Conservation (phyloP, 306 rosid genomes). For the Rosa multiflora region DNA sequence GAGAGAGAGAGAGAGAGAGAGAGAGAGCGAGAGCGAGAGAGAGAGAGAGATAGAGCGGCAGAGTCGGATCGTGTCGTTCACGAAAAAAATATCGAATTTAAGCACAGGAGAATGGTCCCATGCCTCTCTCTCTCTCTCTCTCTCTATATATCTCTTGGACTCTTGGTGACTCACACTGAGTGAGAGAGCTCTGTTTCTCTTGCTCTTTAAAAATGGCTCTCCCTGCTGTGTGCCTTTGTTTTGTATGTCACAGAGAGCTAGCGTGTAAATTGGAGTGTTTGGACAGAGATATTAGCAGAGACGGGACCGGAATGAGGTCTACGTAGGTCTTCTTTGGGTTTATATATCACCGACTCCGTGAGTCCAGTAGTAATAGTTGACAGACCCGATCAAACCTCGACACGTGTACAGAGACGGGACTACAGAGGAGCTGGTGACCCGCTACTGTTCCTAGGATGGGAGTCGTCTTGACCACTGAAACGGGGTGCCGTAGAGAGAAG, state of each 20-base stretch:
- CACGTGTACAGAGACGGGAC: not conserved
- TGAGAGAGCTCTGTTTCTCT: slow-evolving; percentile 11
- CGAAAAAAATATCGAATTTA: slow-evolving; percentile 45
- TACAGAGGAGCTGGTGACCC: not conserved
- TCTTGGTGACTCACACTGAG: slow-evolving; percentile 3
- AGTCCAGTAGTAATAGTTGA: not conserved
- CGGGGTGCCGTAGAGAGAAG: not conserved
- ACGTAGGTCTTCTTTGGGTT: not conserved
- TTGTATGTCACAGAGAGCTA: not conserved
- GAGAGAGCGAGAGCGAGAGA: slow-evolving; percentile 17
- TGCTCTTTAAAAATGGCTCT: not conserved
- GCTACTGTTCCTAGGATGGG: not conserved
- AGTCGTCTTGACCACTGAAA: not conserved
- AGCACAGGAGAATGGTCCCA: slow-evolving; percentile 78
- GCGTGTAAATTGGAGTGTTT: slow-evolving; percentile 9
- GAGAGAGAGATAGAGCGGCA: slow-evolving; percentile 49
- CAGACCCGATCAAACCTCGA: not conserved
- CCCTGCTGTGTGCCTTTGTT: not conserved
- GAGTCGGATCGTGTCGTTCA: slow-evolving; percentile 94
- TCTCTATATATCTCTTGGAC: not conserved
- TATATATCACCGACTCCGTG: not conserved
- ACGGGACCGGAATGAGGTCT: not conserved
- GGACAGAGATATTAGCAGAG: not conserved
- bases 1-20: slow-evolving; percentile 6
- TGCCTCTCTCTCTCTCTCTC: slow-evolving; percentile 40